Evolutionary conservation across 306 rosid genomes (phyloP).

Genomic region (Cucurbita pepo): DNA sequence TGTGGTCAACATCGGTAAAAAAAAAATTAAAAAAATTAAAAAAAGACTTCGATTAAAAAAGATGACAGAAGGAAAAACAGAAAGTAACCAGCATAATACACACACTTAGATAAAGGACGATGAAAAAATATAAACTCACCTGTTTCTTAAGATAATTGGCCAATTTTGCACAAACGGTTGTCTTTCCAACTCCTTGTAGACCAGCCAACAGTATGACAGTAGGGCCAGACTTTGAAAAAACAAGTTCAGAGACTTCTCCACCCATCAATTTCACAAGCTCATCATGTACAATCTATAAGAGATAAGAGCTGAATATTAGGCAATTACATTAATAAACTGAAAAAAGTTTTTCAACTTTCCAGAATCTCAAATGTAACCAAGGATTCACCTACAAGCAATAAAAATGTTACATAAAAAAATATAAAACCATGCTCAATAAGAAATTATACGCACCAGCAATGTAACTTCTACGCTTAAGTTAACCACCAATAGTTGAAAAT

Average conservation of each 20-base stretch:
- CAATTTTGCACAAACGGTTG: conserved; percentile 90
- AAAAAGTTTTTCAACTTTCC: neutral
- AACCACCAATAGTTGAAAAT: neutral
- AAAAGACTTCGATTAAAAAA: neutral
- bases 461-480: neutral
- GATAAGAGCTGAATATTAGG: neutral
- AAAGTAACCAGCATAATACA: neutral
- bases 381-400: neutral
- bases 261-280: conserved; percentile 97
- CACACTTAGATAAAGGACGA: neutral
- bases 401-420: neutral
- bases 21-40: no score
- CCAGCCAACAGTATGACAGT: conserved; percentile 90
- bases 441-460: neutral
- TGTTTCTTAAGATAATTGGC: conserved; percentile 84
- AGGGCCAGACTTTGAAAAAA: conserved; percentile 61
- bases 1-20: conserved; percentile 12
- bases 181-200: conserved; percentile 98
- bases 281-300: conserved; percentile 75
- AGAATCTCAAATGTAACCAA: neutral
- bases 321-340: neutral
- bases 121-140: conserved; percentile 21
- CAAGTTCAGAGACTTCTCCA: conserved; percentile 83
- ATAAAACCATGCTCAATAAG: neutral
- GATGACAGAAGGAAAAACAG: neutral